Percentiles rank a stretch among this genome's conserved stretches.
These are phyloP conservation scores for Brasenia schreberi DNA, from an alignment of 164 flowering plant species.

Conservation along the genomic window DNA sequence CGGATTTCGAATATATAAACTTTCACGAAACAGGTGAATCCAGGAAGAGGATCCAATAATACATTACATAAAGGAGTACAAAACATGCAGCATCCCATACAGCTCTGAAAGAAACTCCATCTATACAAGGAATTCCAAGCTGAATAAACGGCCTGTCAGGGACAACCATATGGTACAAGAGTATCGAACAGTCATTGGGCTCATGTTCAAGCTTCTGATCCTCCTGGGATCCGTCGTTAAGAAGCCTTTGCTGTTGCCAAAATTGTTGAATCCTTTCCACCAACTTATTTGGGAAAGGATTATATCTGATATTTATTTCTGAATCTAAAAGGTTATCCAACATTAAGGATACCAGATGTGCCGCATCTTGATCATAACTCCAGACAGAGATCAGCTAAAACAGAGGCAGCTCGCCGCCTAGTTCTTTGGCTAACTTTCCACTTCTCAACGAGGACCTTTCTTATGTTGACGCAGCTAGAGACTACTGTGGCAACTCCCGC, in stretches of 20 bases:
- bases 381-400: conserved; percentile 58
- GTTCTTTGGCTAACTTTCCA: conserved; percentile 76
- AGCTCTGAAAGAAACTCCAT: not conserved
- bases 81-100: not conserved
- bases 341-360: not conserved
- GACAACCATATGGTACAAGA: not conserved
- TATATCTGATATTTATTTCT: not conserved
- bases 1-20: too few relatives aligned
- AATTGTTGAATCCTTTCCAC: not conserved
- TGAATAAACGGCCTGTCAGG: not conserved
- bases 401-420: conserved; percentile 49
- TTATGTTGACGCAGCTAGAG: conserved; percentile 55
- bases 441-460: conserved; percentile 72
- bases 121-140: not conserved
- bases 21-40: not conserved
- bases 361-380: conserved; percentile 34
- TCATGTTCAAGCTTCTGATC: not conserved
- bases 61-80: too few relatives aligned
- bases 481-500: conserved; percentile 82
- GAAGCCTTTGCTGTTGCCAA: not conserved
- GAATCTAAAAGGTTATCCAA: not conserved
- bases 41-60: not conserved
- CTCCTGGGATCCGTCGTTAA: not conserved
- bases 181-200: not conserved
- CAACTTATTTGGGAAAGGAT: too few relatives aligned